Evolutionary conservation across 441 rosid genomes (phyloP).

Genomic region (Biscutella laevigata): DNA sequence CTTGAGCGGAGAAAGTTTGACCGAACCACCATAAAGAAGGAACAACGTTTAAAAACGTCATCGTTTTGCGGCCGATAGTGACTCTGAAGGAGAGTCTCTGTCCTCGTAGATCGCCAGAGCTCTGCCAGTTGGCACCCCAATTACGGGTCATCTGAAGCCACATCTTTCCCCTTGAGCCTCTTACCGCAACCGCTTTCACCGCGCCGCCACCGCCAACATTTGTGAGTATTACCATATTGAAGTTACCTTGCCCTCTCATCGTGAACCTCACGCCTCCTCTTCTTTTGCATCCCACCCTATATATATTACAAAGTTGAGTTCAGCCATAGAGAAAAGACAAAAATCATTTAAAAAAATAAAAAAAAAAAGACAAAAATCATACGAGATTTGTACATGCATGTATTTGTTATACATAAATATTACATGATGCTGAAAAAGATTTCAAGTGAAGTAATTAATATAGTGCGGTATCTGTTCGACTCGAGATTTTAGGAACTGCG

Average conservation of each 20-base stretch:
- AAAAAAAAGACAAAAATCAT: no score
- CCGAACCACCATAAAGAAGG: conserved; percentile 67
- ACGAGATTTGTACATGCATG: no score
- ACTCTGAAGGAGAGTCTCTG: conserved; percentile 56
- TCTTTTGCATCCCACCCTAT: conserved; percentile 62
- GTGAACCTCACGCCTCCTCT: conserved; percentile 79
- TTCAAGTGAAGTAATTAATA: no score
- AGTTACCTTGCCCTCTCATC: conserved; percentile 62
- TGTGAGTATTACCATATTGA: conserved; percentile 63
- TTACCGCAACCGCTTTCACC: conserved; percentile 52
- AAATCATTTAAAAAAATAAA: no score
- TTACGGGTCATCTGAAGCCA: conserved; percentile 61
- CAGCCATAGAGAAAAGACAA: no score
- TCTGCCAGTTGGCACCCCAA: conserved; percentile 83
- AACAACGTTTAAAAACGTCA: conserved; percentile 46
- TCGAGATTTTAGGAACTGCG: no score
- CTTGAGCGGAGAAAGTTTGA: conserved; percentile 56
- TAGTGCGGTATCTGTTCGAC: no score
- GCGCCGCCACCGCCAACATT: conserved; percentile 71
- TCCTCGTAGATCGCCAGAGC: conserved; percentile 41
- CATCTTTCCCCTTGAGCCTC: conserved; percentile 42
- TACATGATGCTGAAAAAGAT: no score
- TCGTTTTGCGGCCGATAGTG: conserved; percentile 42
- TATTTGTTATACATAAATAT: no score
- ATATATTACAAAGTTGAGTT: no score